Conservation (phyloP, 106 monocot genomes). For the Dioscorea dumetorum region DNA sequence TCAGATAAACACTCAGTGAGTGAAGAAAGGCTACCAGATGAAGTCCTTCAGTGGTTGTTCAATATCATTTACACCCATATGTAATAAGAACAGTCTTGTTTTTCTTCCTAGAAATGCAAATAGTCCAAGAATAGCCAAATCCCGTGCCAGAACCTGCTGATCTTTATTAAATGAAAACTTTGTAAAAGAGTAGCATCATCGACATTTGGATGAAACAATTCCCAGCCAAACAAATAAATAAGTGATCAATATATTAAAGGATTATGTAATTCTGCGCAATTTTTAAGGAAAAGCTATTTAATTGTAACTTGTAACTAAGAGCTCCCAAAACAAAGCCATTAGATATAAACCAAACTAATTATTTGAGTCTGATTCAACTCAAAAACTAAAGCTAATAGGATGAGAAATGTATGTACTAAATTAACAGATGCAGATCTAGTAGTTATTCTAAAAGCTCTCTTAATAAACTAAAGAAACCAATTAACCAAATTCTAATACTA, state of each 20-base stretch:
- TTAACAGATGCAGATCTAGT: too few relatives aligned
- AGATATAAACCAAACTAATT: too few relatives aligned
- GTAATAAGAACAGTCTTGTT: slow-evolving; percentile 15
- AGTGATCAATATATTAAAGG: neutral
- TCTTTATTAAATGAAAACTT: neutral
- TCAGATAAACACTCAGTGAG: neutral
- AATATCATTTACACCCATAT: slow-evolving; percentile 18
- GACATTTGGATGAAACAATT: neutral
- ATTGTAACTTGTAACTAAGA: neutral
- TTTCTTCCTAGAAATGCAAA: slow-evolving; percentile 19
- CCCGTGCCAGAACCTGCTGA: slow-evolving; percentile 7
- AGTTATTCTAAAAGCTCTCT: too few relatives aligned
- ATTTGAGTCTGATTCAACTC: too few relatives aligned
- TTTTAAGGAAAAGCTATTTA: neutral
- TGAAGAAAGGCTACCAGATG: slow-evolving; percentile 9
- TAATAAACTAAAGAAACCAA: too few relatives aligned
- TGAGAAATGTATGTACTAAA: too few relatives aligned
- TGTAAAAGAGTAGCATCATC: neutral
- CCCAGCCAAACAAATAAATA: neutral
- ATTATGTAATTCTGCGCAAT: neutral
- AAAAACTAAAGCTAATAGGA: too few relatives aligned
- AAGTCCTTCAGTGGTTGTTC: slow-evolving; percentile 16
- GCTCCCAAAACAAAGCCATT: neutral
- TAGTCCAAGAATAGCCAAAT: slow-evolving; percentile 16
- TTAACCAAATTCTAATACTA: too few relatives aligned